Conservation (phyloP, 2,329 filamentous ascomycete species). For the Reticulascus tulasneorum region DNA sequence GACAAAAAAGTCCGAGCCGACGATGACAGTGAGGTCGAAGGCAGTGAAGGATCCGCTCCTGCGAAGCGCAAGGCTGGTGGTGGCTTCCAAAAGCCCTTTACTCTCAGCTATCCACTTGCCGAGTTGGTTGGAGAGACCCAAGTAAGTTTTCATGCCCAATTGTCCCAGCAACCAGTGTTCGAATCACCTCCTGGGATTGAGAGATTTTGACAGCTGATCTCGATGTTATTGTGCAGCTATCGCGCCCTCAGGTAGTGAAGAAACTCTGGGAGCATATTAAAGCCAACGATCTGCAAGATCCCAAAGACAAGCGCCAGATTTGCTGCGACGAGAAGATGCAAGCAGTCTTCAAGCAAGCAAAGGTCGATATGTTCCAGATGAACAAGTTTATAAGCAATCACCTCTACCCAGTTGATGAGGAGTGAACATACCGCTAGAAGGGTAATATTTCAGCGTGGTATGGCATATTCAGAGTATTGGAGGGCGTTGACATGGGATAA, state of each 20-base stretch:
- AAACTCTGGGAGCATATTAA: conserved; percentile 96
- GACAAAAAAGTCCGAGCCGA: conserved; percentile 69
- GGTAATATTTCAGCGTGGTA: not conserved
- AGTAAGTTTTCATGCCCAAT: conserved; percentile 34
- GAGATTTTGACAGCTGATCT: too few species aligned
- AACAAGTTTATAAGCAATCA: conserved; percentile 92
- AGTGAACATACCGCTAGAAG: conserved; percentile 5
- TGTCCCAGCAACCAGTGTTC: too few species aligned
- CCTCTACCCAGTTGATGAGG: conserved; percentile 73
- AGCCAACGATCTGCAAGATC: conserved; percentile 81
- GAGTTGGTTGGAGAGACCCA: conserved; percentile 66
- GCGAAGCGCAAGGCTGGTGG: conserved; percentile 85
- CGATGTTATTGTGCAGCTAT: conserved; percentile 70
- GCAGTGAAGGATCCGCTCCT: conserved; percentile 53
- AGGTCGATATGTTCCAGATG: conserved; percentile 99
- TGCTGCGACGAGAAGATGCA: conserved; percentile 88
- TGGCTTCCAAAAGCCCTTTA: conserved; percentile 87
- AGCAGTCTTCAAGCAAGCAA: conserved; percentile 85
- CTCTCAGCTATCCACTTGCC: conserved; percentile 65
- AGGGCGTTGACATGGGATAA: too few species aligned
- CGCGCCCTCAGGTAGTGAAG: conserved; percentile 93
- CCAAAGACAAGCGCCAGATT: conserved; percentile 87
- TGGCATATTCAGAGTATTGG: not conserved
- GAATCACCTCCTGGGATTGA: too few species aligned
- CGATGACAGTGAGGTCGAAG: conserved; percentile 75